phyloP scores from a whole-genome alignment of 2,329 filamentous ascomycete genomes.

The Pleurostoma richardsiae region DNA sequence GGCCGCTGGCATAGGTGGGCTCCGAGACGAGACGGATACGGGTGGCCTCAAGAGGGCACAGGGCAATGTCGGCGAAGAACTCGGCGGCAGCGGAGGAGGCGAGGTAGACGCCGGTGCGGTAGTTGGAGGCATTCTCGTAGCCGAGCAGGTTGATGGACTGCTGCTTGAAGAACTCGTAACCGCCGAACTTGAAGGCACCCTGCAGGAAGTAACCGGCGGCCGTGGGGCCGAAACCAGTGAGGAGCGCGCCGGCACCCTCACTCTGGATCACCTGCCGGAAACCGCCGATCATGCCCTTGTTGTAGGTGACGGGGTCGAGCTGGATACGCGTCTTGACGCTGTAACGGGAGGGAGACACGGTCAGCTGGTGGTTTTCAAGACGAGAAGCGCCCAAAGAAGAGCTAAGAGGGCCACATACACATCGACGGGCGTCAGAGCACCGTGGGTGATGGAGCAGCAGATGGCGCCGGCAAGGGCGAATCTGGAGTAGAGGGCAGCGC shows the following conservation, averaged over 20 bases:
- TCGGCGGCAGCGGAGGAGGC: slow-evolving; percentile 61
- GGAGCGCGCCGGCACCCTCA: slow-evolving; percentile 80
- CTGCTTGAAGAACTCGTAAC: slow-evolving; percentile 96
- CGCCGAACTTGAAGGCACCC: slow-evolving; percentile 89
- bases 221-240: slow-evolving; percentile 82
- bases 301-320: slow-evolving; percentile 85
- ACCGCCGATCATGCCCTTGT: slow-evolving; percentile 79
- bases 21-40: slow-evolving; percentile 90
- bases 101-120: slow-evolving; percentile 78
- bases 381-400: background rate
- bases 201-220: slow-evolving; percentile 91
- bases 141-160: slow-evolving; percentile 78
- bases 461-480: slow-evolving; percentile 96
- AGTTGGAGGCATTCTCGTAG: slow-evolving; percentile 70
- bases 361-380: background rate
- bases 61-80: slow-evolving; percentile 72
- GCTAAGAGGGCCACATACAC: slow-evolving; percentile 65
- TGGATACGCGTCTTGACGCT: slow-evolving; percentile 96
- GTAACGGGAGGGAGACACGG: slow-evolving; percentile 11
- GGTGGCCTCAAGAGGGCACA: slow-evolving; percentile 89
- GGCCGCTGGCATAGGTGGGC: slow-evolving; percentile 77
- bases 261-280: slow-evolving; percentile 80
- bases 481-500: slow-evolving; percentile 77
- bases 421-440: slow-evolving; percentile 94
- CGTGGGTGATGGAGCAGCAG: slow-evolving; percentile 98